Conservation (phyloP, 177 flowering plant genomes). For the Vitis hybrid region DNA sequence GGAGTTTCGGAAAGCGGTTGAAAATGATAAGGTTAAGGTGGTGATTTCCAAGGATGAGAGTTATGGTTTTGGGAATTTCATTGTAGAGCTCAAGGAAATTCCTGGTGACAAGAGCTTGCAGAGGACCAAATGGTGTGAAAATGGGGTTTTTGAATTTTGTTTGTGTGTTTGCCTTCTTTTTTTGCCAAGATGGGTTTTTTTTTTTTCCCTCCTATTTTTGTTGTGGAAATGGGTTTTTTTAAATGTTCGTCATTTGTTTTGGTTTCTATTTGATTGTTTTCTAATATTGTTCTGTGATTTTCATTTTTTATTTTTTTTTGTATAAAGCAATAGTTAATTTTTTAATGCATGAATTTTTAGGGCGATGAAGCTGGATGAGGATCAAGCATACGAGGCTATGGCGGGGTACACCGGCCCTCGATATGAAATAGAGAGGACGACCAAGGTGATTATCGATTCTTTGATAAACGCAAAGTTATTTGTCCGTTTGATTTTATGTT, state of each 20-base stretch:
- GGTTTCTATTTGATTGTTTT: neutral
- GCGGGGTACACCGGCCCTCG: slow-evolving; percentile 71
- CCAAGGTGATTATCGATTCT: slow-evolving; percentile 38
- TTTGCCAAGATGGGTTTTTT: neutral
- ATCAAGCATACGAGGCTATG: slow-evolving; percentile 48
- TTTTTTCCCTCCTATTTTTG: neutral
- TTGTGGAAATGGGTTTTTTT: neutral
- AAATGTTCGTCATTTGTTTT: neutral
- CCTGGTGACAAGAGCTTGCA: slow-evolving; percentile 82
- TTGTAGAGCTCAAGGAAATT: slow-evolving; percentile 80
- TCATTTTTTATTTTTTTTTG: neutral
- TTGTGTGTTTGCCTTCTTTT: slow-evolving; percentile 1
- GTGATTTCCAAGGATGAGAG: slow-evolving; percentile 56
- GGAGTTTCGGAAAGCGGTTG: slow-evolving; percentile 62
- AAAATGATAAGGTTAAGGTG: slow-evolving; percentile 68
- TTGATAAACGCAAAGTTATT: no score
- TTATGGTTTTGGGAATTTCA: slow-evolving; percentile 49
- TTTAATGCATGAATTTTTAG: slow-evolving; percentile 27
- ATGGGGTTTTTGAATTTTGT: slow-evolving; percentile 1
- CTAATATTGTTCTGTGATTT: no score
- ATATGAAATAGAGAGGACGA: slow-evolving; percentile 73
- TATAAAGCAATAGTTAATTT: slow-evolving; percentile 1
- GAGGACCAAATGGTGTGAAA: slow-evolving; percentile 68
- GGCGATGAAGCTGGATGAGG: slow-evolving; percentile 64
- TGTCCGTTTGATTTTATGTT: no score